Evolutionary conservation across 2,329 filamentous ascomycete genomes (phyloP).

Genomic region (Fusarium dlaminii): DNA sequence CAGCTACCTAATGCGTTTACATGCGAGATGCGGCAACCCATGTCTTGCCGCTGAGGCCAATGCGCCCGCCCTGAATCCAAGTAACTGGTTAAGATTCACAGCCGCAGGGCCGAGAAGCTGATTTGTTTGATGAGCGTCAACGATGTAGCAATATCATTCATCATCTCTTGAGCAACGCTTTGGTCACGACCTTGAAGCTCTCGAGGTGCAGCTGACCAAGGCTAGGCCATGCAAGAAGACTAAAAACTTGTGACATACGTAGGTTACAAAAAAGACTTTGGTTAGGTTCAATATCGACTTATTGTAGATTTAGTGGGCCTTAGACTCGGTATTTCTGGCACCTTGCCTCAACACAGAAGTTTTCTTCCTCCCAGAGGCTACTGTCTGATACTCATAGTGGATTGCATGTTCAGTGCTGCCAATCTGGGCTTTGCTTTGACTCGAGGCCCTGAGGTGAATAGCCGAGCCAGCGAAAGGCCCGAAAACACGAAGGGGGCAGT

Average conservation of each 20-base stretch:
- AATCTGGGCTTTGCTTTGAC: constrained; percentile 22
- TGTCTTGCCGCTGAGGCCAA: constrained; percentile 31
- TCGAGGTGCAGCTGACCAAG: neutral
- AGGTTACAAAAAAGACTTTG: neutral
- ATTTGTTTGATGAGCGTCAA: neutral
- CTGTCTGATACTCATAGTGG: constrained; percentile 12
- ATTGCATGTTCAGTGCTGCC: constrained; percentile 35
- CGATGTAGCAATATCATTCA: neutral
- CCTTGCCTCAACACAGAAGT: neutral
- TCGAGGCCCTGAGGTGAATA: constrained; percentile 18
- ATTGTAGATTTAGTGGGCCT: neutral
- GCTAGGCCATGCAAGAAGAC: neutral
- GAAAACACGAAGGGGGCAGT: constrained; percentile 29
- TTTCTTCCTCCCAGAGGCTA: neutral
- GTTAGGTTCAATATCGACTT: neutral
- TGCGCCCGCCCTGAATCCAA: constrained; percentile 37
- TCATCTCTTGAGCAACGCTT: neutral
- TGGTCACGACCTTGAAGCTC: neutral
- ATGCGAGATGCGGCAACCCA: constrained; percentile 30
- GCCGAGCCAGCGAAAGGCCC: constrained; percentile 29
- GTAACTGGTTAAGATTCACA: constrained; percentile 24
- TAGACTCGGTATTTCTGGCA: neutral
- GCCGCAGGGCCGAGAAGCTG: constrained; percentile 9
- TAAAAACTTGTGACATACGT: neutral
- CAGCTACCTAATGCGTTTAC: constrained; percentile 20